Evolutionary conservation across 768 basidiomycete genomes (phyloP).

Genomic region (Kwoniella pini): DNA sequence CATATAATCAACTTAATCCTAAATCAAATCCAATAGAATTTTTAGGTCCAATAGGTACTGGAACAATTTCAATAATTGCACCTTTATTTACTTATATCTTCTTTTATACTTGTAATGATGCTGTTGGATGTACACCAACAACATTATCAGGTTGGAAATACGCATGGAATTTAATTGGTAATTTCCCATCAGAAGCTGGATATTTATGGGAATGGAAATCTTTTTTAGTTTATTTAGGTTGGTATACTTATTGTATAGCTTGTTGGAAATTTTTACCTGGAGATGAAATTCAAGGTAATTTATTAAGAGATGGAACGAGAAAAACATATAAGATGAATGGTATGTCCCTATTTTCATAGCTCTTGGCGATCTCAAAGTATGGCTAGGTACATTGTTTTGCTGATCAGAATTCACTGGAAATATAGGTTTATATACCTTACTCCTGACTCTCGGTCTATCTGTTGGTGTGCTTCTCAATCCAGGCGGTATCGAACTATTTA

Average conservation of each 20-base stretch:
- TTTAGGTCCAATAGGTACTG: slow-evolving; percentile 48
- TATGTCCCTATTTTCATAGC: slow-evolving; percentile 54
- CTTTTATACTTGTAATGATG: slow-evolving; percentile 50
- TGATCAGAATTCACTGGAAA: too few species aligned
- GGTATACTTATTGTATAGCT: slow-evolving; percentile 85
- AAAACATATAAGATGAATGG: slow-evolving; percentile 95
- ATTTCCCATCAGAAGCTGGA: slow-evolving; percentile 54
- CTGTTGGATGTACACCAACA: slow-evolving; percentile 49
- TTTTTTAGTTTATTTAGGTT: slow-evolving; percentile 71
- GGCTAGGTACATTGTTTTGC: neutral
- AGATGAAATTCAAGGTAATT: slow-evolving; percentile 69
- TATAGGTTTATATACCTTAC: slow-evolving; percentile 83
- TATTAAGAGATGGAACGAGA: slow-evolving; percentile 71
- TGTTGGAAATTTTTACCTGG: slow-evolving; percentile 79
- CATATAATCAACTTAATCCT: slow-evolving; percentile 52
- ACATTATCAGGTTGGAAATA: slow-evolving; percentile 28
- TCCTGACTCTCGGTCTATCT: slow-evolving; percentile 74
- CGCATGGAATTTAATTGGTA: slow-evolving; percentile 22
- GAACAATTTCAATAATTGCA: slow-evolving; percentile 37
- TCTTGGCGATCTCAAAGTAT: neutral
- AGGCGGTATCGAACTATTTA: slow-evolving; percentile 76
- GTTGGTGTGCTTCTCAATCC: slow-evolving; percentile 67
- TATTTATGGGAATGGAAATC: slow-evolving; percentile 82
- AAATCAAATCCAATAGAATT: slow-evolving; percentile 45
- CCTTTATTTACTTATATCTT: slow-evolving; percentile 49